A percentile compares a stretch with the other conserved stretches of the same genome.
Conservation (phyloP, 768 basidiomycete genomes). For the Tricholoma bakamatsutake region DNA sequence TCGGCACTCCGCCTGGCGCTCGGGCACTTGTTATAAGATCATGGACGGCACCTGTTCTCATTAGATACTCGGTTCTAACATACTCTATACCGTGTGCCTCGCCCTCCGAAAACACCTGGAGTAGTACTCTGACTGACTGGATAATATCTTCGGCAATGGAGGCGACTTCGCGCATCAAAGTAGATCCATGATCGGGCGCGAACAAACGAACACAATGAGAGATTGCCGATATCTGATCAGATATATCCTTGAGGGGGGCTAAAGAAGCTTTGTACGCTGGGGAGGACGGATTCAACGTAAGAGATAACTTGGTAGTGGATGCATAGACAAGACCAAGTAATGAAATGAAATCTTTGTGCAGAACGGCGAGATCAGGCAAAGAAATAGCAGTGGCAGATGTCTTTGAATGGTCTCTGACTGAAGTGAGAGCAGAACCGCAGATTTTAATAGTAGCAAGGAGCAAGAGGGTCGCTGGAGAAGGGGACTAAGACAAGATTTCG, state of each 20-base stretch:
- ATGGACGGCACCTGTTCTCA: conserved; percentile 56
- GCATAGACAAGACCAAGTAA: conserved; percentile 54
- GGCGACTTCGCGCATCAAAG: conserved; percentile 39
- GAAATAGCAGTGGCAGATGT: conserved; percentile 24
- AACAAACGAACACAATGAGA: conserved; percentile 46
- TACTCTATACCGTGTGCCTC: conserved; percentile 21
- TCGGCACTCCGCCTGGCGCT: conserved; percentile 41
- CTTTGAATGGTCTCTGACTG: conserved; percentile 15
- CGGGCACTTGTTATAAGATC: conserved; percentile 50
- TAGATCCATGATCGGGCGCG: conserved; percentile 36
- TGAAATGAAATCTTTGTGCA: conserved; percentile 52
- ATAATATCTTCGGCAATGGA: conserved; percentile 36
- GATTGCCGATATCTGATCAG: conserved; percentile 41
- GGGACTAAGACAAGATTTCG: not conserved
- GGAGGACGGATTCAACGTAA: conserved; percentile 53
- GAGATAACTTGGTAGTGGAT: conserved; percentile 53
- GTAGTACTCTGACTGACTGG: conserved; percentile 36
- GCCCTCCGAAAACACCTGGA: conserved; percentile 35
- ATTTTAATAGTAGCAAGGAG: conserved; percentile 30
- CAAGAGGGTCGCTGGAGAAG: conserved; percentile 23
- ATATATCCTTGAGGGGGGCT: conserved; percentile 47
- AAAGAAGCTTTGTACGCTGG: conserved; percentile 48
- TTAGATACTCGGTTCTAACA: conserved; percentile 43
- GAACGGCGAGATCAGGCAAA: conserved; percentile 26
- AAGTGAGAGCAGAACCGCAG: conserved; percentile 31